phyloP scores from a whole-genome alignment of 2,329 filamentous ascomycete species.

The Exophiala dermatitidis region DNA sequence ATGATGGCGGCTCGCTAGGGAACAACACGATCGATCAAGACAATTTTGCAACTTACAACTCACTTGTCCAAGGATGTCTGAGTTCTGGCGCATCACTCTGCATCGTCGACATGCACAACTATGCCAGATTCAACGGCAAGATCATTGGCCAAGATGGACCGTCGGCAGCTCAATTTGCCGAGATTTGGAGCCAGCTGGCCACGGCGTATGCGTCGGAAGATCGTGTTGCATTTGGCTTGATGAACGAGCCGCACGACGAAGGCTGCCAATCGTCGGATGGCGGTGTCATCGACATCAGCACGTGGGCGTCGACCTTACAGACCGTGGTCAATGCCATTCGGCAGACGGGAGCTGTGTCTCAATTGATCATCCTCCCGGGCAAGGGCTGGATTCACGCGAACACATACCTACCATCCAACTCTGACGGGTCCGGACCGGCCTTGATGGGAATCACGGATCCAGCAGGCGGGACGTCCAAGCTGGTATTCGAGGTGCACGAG shows the following conservation, averaged over 20 bases:
- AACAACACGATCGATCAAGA: constrained; percentile 22
- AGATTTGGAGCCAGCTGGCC: constrained; percentile 54
- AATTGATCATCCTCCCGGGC: constrained; percentile 60
- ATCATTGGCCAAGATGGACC: constrained; percentile 62
- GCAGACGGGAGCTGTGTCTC: constrained; percentile 52
- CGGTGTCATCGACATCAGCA: constrained; percentile 42
- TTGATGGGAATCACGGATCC: constrained; percentile 52
- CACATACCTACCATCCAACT: constrained; percentile 36
- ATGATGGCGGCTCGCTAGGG: constrained; percentile 47
- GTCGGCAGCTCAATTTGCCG: constrained; percentile 51
- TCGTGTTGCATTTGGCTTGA: constrained; percentile 57
- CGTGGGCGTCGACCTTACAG: constrained; percentile 57
- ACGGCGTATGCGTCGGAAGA: constrained; percentile 49
- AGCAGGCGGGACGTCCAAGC: constrained; percentile 49
- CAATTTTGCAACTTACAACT: constrained; percentile 49
- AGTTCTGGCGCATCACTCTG: constrained; percentile 48
- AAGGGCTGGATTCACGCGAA: constrained; percentile 48
- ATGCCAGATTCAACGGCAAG: constrained; percentile 53
- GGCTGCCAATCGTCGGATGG: constrained; percentile 6
- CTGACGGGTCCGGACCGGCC: constrained; percentile 45
- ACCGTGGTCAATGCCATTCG: constrained; percentile 59
- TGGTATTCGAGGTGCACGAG: constrained; percentile 56
- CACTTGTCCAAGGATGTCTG: constrained; percentile 51
- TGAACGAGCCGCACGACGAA: constrained; percentile 61
- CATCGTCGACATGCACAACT: constrained; percentile 46